Conservation (phyloP, 495 filamentous ascomycete genomes). For the Bathelium albidoporum region DNA sequence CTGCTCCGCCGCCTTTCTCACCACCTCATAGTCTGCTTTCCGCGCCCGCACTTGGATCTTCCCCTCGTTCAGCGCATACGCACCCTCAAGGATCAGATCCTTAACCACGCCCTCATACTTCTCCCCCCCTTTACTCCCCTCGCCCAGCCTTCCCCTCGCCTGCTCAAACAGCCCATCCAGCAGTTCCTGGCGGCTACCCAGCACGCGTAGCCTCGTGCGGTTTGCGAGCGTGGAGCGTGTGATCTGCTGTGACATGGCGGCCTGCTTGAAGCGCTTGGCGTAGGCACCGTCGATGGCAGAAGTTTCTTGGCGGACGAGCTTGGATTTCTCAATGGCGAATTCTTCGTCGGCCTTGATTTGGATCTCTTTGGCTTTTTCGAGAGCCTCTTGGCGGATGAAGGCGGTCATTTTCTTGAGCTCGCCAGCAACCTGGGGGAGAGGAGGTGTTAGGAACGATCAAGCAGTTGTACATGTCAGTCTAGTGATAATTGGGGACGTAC, state of each 20-base stretch:
- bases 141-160: conserved; percentile 55
- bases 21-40: conserved; percentile 64
- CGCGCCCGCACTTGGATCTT: conserved; percentile 61
- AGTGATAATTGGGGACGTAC: too few relatives aligned
- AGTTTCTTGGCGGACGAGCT: conserved; percentile 92
- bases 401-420: conserved; percentile 99
- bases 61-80: conserved; percentile 75
- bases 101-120: conserved; percentile 67
- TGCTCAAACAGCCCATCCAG: conserved; percentile 85
- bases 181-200: conserved; percentile 76
- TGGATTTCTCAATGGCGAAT: conserved; percentile 95
- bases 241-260: conserved; percentile 94
- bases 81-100: conserved; percentile 76
- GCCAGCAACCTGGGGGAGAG: conserved; percentile 86
- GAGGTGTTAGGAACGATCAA: too few relatives aligned
- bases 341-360: conserved; percentile 96
- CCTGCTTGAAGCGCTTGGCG: conserved; percentile 97
- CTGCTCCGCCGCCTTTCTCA: conserved; percentile 63
- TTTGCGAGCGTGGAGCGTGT: conserved; percentile 88
- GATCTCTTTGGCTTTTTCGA: conserved; percentile 94
- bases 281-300: conserved; percentile 81
- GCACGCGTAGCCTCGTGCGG: conserved; percentile 81
- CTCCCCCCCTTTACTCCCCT: conserved; percentile 39
- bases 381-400: conserved; percentile 98
- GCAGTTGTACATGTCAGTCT: too few relatives aligned